A percentile compares a stretch with the other conserved stretches of the same genome.
Conservation (phyloP, 2,329 filamentous ascomycete genomes). For the Albifimbria verrucaria region DNA sequence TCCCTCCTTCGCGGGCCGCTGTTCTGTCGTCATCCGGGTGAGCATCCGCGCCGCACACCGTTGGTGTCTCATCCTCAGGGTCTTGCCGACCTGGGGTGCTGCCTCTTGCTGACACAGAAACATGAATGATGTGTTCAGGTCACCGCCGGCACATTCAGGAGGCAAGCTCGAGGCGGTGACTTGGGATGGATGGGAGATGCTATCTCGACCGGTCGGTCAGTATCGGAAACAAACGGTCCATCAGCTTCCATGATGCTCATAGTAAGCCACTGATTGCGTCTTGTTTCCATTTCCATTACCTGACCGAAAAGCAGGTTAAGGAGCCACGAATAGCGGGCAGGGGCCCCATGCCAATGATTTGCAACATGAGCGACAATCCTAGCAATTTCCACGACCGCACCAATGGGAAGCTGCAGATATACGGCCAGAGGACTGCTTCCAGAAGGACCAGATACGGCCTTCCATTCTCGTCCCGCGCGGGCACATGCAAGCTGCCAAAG, state of each 20-base stretch:
- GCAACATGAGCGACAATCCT: neutral
- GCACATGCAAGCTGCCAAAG: neutral
- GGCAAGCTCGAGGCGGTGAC: too few species aligned
- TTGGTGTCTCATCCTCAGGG: neutral
- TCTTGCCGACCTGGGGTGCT: neutral
- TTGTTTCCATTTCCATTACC: neutral
- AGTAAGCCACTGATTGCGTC: neutral
- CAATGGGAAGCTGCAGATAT: neutral
- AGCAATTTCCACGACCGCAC: neutral
- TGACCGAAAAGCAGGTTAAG: neutral
- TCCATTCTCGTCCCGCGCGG: neutral
- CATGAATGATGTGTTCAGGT: too few species aligned
- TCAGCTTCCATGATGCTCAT: too few species aligned
- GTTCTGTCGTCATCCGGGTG: neutral
- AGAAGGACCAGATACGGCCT: neutral
- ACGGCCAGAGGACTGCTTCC: neutral
- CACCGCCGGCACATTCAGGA: too few species aligned
- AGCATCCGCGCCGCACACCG: neutral
- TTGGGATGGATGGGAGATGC: too few species aligned
- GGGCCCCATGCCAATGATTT: neutral
- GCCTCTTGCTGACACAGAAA: neutral
- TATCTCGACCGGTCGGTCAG: too few species aligned
- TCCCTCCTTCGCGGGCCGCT: neutral
- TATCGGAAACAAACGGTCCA: too few species aligned
- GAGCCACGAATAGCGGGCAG: neutral